Base-by-base conservation (phyloP, 1,139 yeast species). In the Suhomyces taliae region DNA sequence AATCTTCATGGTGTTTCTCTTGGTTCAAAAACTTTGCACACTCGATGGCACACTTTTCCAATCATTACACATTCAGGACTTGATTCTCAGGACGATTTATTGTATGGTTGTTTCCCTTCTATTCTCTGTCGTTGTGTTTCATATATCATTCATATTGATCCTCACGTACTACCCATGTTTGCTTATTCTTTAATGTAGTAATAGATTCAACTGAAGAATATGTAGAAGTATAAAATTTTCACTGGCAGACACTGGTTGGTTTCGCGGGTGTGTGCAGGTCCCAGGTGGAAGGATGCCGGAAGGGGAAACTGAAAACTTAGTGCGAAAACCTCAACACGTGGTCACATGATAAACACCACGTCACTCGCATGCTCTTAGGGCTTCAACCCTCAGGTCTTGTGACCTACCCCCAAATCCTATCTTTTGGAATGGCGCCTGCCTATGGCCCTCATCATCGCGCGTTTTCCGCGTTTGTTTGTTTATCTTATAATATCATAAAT, bases 81-180 rank as follows among this genome's bases (percentile, higher is more conserved):
- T 19, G 6, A 19, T 19, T 19, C 24, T 19, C 24, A 19, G 24
- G 24, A 19, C 24, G 24, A 4, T 19, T 19, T 4, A 6, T 19
- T 19, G 24, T 19, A 19, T 19, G 24, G 24, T 19, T 27, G 40
- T 19, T 12, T 35, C n/a, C 6, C 37, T 35, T 4, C 11, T 15
- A 14, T 14, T 2, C 37, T 35, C 37, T 35, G 27, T 14, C 37
- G 37, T 14, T 35, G n/a, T 34, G 19, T 14, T 34, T 14, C 12
- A 32, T 27, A 14, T 15, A 8, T 35, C 27, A 10, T 35, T 14
- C 8, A 14, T 35, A 34, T 15, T 44, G 45, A 47, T 47, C 46
- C 42, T 44, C 50, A 81, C 86, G 76, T 81, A 81, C 85, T 82
- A 78, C 84, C 77, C 87, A 82, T 81, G 74, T 70, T 81, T 77